A percentile compares a stretch with the other conserved stretches of the same genome.
These are phyloP conservation scores for Coemansia sp. DNA, from an alignment of 192 early-diverging fungal genomes.

Conservation along the genomic window DNA sequence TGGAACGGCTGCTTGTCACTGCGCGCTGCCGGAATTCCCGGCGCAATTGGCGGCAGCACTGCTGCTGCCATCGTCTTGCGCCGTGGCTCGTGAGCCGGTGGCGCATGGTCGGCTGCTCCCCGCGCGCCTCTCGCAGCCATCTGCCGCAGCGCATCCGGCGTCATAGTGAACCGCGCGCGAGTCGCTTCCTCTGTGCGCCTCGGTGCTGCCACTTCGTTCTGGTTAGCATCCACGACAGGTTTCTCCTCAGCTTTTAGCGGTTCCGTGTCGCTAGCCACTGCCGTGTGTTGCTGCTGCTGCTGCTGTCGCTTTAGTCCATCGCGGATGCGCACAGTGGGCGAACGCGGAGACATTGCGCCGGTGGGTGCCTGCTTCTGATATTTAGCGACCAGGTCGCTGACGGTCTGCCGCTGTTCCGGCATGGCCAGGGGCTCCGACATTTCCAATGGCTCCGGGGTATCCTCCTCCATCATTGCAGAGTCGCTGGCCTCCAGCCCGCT, in stretches of 20 bases:
- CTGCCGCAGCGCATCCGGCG: conserved; percentile 46
- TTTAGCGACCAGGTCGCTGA: conserved; percentile 26
- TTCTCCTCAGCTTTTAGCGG: background rate
- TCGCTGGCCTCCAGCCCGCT: background rate
- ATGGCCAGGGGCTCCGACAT: background rate
- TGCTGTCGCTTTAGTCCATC: conserved; percentile 9
- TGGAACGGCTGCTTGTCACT: background rate
- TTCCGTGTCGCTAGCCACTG: background rate
- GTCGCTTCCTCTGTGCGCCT: background rate
- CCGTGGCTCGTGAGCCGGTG: conserved; percentile 1
- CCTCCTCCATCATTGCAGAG: conserved; percentile 8
- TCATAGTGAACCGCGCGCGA: conserved; percentile 37
- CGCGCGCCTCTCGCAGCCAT: conserved; percentile 2
- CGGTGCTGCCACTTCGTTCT: background rate
- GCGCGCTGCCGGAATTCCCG: conserved; percentile 11
- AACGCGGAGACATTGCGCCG: conserved; percentile 5
- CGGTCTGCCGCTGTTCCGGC: conserved; percentile 8
- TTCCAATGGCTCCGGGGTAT: conserved; percentile 2
- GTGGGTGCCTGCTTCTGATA: conserved; percentile 19
- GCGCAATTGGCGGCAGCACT: conserved; percentile 35
- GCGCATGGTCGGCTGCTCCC: no score
- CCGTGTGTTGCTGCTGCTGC: background rate
- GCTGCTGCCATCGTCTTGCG: conserved; percentile 3
- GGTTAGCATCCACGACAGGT: background rate
- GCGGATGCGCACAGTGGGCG: conserved; percentile 24